phyloP scores from a whole-genome alignment of 495 filamentous ascomycete species.

The Podospora appendiculata region DNA sequence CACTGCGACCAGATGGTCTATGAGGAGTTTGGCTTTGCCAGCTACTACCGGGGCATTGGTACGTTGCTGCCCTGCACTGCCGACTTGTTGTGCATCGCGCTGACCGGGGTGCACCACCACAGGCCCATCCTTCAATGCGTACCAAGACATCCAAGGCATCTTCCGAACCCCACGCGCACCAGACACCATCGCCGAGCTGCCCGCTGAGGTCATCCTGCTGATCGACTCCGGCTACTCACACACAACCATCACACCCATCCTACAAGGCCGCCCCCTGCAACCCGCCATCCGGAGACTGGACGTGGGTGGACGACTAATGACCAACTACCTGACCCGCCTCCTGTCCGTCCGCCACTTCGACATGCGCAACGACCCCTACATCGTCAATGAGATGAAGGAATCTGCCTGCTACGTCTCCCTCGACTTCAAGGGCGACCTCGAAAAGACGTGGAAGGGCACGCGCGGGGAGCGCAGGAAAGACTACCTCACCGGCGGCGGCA shows the following conservation, averaged over 20 bases:
- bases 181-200: conserved; percentile 35
- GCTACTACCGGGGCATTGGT: conserved; percentile 71
- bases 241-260: conserved; percentile 83
- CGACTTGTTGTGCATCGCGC: no score
- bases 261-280: conserved; percentile 74
- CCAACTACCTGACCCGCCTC: conserved; percentile 88
- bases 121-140: conserved; percentile 67
- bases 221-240: conserved; percentile 92
- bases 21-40: conserved; percentile 93
- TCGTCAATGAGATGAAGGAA: conserved; percentile 96
- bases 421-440: conserved; percentile 73
- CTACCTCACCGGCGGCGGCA: conserved; percentile 51
- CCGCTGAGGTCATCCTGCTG: conserved; percentile 76
- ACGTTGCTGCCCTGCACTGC: conserved; percentile 34
- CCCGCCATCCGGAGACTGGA: conserved; percentile 78
- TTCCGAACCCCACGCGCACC: conserved; percentile 42
- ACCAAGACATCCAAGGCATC: conserved; percentile 65
- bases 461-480: conserved; percentile 40
- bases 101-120: conserved; percentile 2
- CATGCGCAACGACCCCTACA: conserved; percentile 84
- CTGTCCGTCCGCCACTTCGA: conserved; percentile 88
- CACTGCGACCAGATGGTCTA: conserved; percentile 96
- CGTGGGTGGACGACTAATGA: conserved; percentile 85
- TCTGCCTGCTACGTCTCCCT: conserved; percentile 74
- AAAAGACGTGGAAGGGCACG: conserved; percentile 76